These are phyloP conservation scores for Apiospora arundinis DNA, from an alignment of 2,329 filamentous ascomycete genomes.

Conservation along the genomic window DNA sequence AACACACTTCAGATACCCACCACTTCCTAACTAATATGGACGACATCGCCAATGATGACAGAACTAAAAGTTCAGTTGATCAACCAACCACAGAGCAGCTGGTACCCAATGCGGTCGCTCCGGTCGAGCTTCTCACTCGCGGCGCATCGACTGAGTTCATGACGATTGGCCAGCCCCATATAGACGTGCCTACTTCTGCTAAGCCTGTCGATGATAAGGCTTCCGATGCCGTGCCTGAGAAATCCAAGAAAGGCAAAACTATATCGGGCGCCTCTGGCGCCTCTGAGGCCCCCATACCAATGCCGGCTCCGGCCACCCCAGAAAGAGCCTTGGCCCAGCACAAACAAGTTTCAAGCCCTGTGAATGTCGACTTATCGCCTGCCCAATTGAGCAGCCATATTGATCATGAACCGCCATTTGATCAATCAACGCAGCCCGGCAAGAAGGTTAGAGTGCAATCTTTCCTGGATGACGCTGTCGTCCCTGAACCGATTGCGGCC, in stretches of 20 bases:
- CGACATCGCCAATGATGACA: neutral
- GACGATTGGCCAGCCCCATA: neutral
- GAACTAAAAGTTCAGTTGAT: neutral
- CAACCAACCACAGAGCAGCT: neutral
- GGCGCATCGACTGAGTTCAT: neutral
- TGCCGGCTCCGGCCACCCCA: neutral
- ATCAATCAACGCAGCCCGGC: constrained; percentile 41
- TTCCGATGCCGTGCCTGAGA: constrained; percentile 34
- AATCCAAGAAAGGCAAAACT: constrained; percentile 27
- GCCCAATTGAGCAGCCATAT: constrained; percentile 43
- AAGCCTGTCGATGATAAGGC: constrained; percentile 23
- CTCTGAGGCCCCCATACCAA: neutral
- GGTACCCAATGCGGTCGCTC: neutral
- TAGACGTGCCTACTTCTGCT: neutral
- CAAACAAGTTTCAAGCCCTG: neutral
- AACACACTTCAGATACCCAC: neutral
- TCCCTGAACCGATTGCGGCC: constrained; percentile 37
- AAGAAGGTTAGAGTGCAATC: constrained; percentile 44
- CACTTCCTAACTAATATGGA: neutral
- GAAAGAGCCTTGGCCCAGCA: neutral
- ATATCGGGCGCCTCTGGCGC: neutral
- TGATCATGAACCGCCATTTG: constrained; percentile 46
- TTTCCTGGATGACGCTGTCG: constrained; percentile 33
- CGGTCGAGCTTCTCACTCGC: neutral
- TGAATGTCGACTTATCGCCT: constrained; percentile 38